Evolutionary conservation across 1,284 basidiomycete species (phyloP), one percentile per base, ranked within the genome.

Genomic region (Puccinia polysora): DNA sequence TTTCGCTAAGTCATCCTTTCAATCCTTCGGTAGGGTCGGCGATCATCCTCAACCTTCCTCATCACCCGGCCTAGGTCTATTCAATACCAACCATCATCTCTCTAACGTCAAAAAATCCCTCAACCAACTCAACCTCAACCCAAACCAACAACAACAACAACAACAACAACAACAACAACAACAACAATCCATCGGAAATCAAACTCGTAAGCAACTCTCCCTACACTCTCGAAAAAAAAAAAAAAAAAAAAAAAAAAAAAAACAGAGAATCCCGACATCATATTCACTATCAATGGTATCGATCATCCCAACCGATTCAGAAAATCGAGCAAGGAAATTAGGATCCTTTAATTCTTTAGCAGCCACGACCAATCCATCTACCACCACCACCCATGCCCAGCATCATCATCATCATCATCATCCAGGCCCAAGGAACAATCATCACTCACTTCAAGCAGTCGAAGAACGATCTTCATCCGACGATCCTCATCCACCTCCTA

Each of bases 281-380:
- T 18, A 20, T 12, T 53, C 3, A 53, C 36, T 58, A 15, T 14
- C 2, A 58, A 1, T 58, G 12, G 2, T 8, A 58, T 7, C 20
- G 36, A n/a, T 34, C 28, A 34, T 56, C 38, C 53, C 34, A 36
- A 50, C 32, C 30, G 36, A 40, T 53, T 43, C 56, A 38, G 18
- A 38, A 20, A 56, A 47, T 23, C 55, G 38, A 1, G 49, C 67
- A 8, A 12, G 67, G 14, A 59, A 55, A 60, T 30, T 70, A 36
- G 67, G 67, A 12, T 70, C 67, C 6, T 70, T 70, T 23, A 70
- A 70, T 38, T 70, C 67, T 23, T 52, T 70, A 15, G 67, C 67
- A 23, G 45, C 30, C 30, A 64, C 1, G 5, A 63, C 2, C 4
- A 52, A 25, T 52, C 50, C 50, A 14, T 32, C 60, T 28, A 20